phyloP scores from a whole-genome alignment of 768 basidiomycete genomes.

The Rhodosporidiobolus sp. region DNA sequence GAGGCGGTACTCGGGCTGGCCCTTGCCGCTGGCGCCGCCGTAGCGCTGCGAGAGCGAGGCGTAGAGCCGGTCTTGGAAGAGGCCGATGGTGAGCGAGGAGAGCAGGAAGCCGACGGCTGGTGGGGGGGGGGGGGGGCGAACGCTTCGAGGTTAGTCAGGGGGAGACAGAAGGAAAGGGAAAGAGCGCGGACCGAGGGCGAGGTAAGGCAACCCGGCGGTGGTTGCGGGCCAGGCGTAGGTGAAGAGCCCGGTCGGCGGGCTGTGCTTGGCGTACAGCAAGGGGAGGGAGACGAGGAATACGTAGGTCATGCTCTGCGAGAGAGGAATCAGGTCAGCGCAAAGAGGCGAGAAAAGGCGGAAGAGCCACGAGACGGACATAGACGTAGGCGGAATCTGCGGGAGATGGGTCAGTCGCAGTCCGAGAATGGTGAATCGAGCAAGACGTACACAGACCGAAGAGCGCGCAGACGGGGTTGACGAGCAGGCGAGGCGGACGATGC shows the following conservation, averaged over 20 bases:
- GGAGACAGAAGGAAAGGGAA: too few relatives aligned
- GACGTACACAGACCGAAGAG: not conserved
- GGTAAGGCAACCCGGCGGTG: conserved; percentile 1
- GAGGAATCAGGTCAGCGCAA: too few relatives aligned
- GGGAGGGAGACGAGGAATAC: conserved; percentile 8
- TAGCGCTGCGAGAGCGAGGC: not conserved
- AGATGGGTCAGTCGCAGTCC: not conserved
- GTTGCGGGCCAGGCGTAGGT: conserved; percentile 2
- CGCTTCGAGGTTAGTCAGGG: too few relatives aligned
- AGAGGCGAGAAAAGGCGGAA: too few relatives aligned
- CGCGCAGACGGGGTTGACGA: conserved; percentile 6
- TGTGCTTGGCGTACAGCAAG: conserved; percentile 1
- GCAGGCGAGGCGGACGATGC: not conserved
- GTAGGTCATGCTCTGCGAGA: conserved; percentile 5
- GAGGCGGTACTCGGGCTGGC: conserved; percentile 3
- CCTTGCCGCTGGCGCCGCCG: too few relatives aligned
- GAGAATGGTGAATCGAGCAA: not conserved
- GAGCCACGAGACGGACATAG: not conserved
- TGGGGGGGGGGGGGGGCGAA: too few relatives aligned
- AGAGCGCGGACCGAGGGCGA: conserved; percentile 3
- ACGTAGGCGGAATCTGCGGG: conserved; percentile 2
- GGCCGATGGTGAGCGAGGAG: not conserved
- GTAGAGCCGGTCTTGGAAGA: not conserved
- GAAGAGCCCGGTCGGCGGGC: not conserved
- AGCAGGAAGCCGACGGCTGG: conserved; percentile 8